Base-by-base conservation (phyloP, 768 basidiomycete species). In the Amanita muscaria region DNA sequence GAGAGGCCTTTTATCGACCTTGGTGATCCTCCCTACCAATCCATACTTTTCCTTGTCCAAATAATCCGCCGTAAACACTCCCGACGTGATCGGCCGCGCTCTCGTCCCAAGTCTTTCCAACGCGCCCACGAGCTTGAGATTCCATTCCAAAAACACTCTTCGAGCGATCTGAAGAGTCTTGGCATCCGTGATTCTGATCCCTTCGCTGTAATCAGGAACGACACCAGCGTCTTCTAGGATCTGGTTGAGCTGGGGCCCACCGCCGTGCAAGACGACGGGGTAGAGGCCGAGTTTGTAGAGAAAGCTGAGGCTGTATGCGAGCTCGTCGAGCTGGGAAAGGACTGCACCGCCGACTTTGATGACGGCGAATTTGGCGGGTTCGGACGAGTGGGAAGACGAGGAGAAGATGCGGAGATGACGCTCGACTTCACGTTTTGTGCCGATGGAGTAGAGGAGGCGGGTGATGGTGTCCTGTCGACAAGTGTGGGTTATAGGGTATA, bases 261-360 rank as follows among this genome's bases (percentile, higher is more conserved):
- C 94, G 40, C 96, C 96, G 67, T 99, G 96, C 4, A 99, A 76
- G 40, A 99, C 80, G 48, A 99, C 86, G 0, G 96, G 96, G 67
- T 94, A 99, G n/a, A 99, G 77, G 3, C 96, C 96, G 39, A 99
- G 85, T 24, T 92, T 81, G 66, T 94, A 94, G 48, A 99, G 72
- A 72, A 98, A 99, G 65, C 90, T 93, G 55, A 99, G 74, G 51
- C 88, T 94, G 40, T 93, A 79, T 4, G 93, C 92, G 37, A 99
- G 80, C 52, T 97, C 93, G 51, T 97, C 86, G 42, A 97, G 68
- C 48, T 98, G 79, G 56, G 83, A 86, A 5, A 99, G 74, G 33
- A 98, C 93, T 6, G 89, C 94, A 37, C 96, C 96, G 48, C 96
- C 96, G 54, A 99, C 82, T 67, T 99, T 99, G 73, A 99, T 83